Evolutionary conservation across 73 alveolate genomes (phyloP).

Genomic region (Uronychia binucleata): DNA sequence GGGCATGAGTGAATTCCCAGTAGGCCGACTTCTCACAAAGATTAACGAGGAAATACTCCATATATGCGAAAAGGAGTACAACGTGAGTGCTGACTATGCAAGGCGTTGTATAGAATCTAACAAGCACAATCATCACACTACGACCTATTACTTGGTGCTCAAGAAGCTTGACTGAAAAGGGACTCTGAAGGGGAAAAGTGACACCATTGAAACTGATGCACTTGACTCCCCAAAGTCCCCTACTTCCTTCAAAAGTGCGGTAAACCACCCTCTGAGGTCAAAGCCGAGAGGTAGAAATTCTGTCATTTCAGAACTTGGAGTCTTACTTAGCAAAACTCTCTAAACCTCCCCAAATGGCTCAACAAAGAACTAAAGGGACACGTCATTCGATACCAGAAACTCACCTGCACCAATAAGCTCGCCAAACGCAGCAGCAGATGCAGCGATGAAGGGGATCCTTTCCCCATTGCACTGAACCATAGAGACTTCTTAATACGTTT

Average conservation of each 20-base stretch:
- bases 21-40: not conserved
- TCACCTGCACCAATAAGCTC: not conserved
- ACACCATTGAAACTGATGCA: not conserved
- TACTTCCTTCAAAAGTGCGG: not conserved
- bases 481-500: no score
- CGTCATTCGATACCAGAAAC: not conserved
- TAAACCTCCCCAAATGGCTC: not conserved
- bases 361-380: not conserved
- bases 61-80: slow-evolving; percentile 38
- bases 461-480: not conserved
- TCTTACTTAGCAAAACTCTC: not conserved
- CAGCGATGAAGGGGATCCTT: not conserved
- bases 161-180: not conserved
- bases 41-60: slow-evolving; percentile 7
- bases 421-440: not conserved
- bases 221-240: not conserved
- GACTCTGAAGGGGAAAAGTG: not conserved
- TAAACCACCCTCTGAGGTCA: not conserved
- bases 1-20: slow-evolving; percentile 27
- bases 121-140: slow-evolving; percentile 69
- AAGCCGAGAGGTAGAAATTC: not conserved
- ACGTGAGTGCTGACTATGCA: slow-evolving; percentile 56
- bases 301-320: not conserved
- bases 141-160: slow-evolving; percentile 39
- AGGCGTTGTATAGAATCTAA: slow-evolving; percentile 66